A percentile compares a stretch with the other conserved stretches of the same genome.
Evolutionary conservation across 2,329 filamentous ascomycete genomes (phyloP).

Genomic region (Colletotrichum orchidophilum): DNA sequence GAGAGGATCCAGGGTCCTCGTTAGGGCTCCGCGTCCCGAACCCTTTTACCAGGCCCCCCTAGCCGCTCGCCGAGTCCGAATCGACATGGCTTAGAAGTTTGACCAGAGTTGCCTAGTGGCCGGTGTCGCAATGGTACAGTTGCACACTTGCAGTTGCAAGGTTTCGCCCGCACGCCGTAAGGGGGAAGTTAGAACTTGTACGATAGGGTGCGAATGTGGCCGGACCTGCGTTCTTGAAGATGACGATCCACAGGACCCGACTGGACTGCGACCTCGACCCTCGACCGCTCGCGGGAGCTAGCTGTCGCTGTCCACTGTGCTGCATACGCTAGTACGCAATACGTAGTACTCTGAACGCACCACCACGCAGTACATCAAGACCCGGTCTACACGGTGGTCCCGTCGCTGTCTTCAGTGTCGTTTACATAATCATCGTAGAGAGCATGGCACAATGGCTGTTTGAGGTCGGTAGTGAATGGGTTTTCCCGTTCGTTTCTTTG

Average conservation of each 20-base stretch:
- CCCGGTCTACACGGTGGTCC: neutral
- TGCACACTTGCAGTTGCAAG: neutral
- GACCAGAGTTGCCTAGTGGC: conserved; percentile 16
- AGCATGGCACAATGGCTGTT: neutral
- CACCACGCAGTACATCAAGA: neutral
- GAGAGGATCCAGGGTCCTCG: conserved; percentile 23
- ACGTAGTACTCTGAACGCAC: neutral
- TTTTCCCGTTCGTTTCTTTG: neutral
- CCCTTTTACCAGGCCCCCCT: conserved; percentile 20
- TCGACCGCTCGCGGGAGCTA: neutral
- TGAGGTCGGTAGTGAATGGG: neutral
- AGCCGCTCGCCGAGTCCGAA: conserved; percentile 2
- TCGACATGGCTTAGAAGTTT: neutral
- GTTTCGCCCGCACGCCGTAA: neutral
- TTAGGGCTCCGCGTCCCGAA: conserved; percentile 30
- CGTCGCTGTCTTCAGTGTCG: neutral
- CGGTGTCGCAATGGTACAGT: conserved; percentile 17
- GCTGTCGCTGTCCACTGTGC: neutral
- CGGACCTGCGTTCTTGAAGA: neutral
- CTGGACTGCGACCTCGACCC: neutral
- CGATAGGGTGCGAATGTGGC: neutral
- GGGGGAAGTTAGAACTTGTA: neutral
- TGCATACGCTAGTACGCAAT: neutral
- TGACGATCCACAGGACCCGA: neutral
- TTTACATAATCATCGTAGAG: too few species aligned